Percentiles rank a stretch among this genome's conserved stretches.
Conservation (phyloP, 257 asterid genomes). For the Plantago ovata region DNA sequence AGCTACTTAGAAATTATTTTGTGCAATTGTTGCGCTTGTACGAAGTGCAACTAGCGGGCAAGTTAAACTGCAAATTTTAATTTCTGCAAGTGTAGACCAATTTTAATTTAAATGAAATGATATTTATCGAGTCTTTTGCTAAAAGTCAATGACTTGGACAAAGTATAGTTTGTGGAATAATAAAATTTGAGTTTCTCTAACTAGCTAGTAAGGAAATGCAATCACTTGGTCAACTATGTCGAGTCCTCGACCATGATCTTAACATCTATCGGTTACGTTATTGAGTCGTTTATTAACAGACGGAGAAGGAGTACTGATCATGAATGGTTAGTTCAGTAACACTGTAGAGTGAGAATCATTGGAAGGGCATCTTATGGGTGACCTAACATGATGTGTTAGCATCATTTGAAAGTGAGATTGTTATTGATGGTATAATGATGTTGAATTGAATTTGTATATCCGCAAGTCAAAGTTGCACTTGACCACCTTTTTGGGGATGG, state of each 20-base stretch:
- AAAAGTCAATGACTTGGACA: no score
- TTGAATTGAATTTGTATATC: neutral
- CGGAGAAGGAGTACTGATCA: no score
- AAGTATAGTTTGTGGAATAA: no score
- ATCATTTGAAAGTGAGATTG: slow-evolving; percentile 22
- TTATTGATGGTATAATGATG: no score
- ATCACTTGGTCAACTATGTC: no score
- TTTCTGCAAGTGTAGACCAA: neutral
- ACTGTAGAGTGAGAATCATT: slow-evolving; percentile 23
- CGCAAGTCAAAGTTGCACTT: slow-evolving; percentile 11
- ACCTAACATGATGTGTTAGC: slow-evolving; percentile 29
- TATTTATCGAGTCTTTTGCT: no score
- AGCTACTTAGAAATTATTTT: neutral
- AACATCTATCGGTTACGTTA: no score
- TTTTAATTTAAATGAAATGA: neutral
- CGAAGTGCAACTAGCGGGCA: neutral
- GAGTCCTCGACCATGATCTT: no score
- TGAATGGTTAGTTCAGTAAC: no score
- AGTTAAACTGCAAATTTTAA: neutral
- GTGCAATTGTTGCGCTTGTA: neutral
- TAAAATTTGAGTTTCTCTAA: no score
- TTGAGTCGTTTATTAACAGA: no score
- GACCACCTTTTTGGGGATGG: slow-evolving; percentile 6
- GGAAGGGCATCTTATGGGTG: slow-evolving; percentile 27
- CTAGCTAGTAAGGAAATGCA: no score